Conservation (phyloP, 2,329 filamentous ascomycete genomes). For the Pseudogymnoascus sp. region DNA sequence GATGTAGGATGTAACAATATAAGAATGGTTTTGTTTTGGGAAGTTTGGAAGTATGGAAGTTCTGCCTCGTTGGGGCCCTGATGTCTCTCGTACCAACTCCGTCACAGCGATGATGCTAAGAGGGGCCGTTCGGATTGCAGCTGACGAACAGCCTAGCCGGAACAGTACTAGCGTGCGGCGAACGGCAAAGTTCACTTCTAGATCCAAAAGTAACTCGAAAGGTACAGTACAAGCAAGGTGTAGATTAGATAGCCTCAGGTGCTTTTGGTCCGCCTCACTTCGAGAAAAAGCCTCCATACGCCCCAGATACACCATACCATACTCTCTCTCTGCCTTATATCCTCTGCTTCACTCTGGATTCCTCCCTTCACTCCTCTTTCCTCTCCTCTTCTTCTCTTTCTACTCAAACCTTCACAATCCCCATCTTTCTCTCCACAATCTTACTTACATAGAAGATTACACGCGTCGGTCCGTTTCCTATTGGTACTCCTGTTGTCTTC, state of each 20-base stretch:
- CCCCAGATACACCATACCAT: slow-evolving; percentile 17
- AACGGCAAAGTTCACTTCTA: slow-evolving; percentile 4
- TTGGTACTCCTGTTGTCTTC: not conserved
- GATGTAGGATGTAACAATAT: slow-evolving; percentile 7
- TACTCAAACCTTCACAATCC: slow-evolving; percentile 16
- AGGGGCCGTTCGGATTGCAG: slow-evolving; percentile 3
- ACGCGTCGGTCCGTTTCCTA: not conserved
- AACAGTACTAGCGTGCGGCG: not conserved
- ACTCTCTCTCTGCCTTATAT: slow-evolving; percentile 17
- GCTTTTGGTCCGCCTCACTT: slow-evolving; percentile 9
- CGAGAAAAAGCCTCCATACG: not conserved
- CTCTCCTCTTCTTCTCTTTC: slow-evolving; percentile 13
- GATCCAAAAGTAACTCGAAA: not conserved
- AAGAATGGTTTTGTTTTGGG: not conserved
- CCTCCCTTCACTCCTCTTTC: slow-evolving; percentile 8
- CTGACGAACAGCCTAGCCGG: not conserved
- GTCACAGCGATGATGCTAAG: slow-evolving; percentile 7
- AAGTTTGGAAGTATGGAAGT: slow-evolving; percentile 1
- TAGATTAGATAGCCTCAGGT: not conserved
- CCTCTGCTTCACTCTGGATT: slow-evolving; percentile 11
- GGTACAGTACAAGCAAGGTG: slow-evolving; percentile 7
- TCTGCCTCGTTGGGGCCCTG: slow-evolving; percentile 7
- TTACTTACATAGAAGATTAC: slow-evolving; percentile 10
- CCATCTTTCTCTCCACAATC: slow-evolving; percentile 10
- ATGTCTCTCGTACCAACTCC: not conserved